Base-by-base conservation (phyloP, 768 basidiomycete genomes). In the Russula earlei region DNA sequence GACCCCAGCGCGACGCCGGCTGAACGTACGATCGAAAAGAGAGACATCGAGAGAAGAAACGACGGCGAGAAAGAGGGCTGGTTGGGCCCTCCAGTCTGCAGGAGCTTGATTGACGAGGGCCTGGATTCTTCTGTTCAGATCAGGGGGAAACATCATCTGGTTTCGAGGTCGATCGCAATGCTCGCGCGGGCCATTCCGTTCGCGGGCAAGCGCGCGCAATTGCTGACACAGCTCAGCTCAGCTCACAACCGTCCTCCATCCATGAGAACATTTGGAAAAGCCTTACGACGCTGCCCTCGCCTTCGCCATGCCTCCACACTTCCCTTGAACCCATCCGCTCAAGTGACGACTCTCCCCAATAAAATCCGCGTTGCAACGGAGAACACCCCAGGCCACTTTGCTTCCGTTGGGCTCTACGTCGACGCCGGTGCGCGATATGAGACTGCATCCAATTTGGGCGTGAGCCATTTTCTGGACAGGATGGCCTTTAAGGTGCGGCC, bases 351-450 rank as follows among this genome's bases (percentile, higher is more conserved):
- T 0, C 76, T 98, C 0, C 83, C 91, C 5, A 97, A 96, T 73
- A 91, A 86, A 68, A 79, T 98, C 43, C 77, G 92, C 56, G 90
- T 98, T 40, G 92, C 91, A 15, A 96, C 93, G 8, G 91, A 96
- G 70, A 75, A 79, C 2, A 87, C 87, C 4, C 93, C 92, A 0
- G 91, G 92, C 17, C 92, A 98, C 73, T 97, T 98, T 69, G 87
- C 93, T 34, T 86, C 92, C 0, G 79, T 95, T 0, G 96, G 95
- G 3, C 79, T 98, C 38, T 97, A 92, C 65, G 78, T 98, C 63
- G 93, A 97, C 68, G 93, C 91, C 2, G 96, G 96, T 24, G 83
- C 90, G 27, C 78, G 96, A 14, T 94, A 89, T 75, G 96, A 98
- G 68, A 81, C 77, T 11, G 70, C 77, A 19, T 70, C 77, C 17